These are phyloP conservation scores for Ceratocystis ficicola DNA, from an alignment of 2,329 filamentous ascomycete species.

Conservation along the genomic window DNA sequence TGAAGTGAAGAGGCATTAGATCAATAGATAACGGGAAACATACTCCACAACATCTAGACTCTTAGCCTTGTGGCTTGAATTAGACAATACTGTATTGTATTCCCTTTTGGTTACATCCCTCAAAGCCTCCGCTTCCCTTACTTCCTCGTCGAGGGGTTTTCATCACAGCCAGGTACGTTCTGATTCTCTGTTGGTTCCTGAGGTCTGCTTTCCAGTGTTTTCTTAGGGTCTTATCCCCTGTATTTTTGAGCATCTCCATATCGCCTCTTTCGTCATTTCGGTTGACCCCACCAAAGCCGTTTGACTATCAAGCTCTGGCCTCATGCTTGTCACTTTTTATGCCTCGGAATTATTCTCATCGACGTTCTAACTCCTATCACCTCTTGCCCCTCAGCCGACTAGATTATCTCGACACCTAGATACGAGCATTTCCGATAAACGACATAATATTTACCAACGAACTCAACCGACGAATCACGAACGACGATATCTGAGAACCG, in stretches of 20 bases:
- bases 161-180: not conserved
- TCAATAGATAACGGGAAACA: not conserved
- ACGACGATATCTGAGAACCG: not conserved
- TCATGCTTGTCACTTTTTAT: not conserved
- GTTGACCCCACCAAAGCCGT: constrained; percentile 8
- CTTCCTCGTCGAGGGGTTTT: not conserved
- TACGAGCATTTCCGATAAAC: not conserved
- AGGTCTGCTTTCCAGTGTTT: not conserved
- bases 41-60: not conserved
- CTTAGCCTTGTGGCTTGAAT: not conserved
- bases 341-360: constrained; percentile 4
- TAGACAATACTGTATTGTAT: not conserved
- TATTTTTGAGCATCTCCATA: constrained; percentile 1
- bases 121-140: not conserved
- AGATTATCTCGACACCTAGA: not conserved
- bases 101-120: not conserved
- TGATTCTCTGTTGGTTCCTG: not conserved
- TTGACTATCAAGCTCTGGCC: constrained; percentile 8
- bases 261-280: constrained; percentile 12
- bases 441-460: not conserved
- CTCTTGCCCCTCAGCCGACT: not conserved
- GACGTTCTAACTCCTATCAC: not conserved
- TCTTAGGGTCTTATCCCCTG: not conserved
- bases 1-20: not conserved
- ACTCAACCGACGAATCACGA: not conserved